A percentile compares a stretch with the other conserved stretches of the same genome.
phyloP scores from a whole-genome alignment of 164 flowering plant species.

The Amborella trichopoda region DNA sequence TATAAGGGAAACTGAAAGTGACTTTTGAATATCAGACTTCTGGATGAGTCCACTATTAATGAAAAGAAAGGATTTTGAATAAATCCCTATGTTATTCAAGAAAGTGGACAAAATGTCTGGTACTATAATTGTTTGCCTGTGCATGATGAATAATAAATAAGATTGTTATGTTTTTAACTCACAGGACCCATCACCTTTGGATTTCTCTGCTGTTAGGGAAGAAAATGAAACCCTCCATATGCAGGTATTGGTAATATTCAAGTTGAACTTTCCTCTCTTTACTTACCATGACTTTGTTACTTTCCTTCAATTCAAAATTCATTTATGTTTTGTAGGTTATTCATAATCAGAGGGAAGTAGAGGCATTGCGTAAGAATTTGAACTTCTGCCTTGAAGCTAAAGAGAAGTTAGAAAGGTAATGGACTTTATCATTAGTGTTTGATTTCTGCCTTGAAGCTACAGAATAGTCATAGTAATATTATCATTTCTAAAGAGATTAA shows the following conservation, averaged over 20 bases:
- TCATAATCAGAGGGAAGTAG: slow-evolving; percentile 74
- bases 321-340: slow-evolving; percentile 42
- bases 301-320: not conserved
- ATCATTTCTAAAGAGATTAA: not conserved
- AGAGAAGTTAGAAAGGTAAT: slow-evolving; percentile 65
- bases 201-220: slow-evolving; percentile 34
- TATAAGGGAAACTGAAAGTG: too few species aligned
- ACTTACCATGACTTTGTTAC: not conserved
- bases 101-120: too few species aligned
- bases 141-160: too few species aligned
- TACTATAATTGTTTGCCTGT: too few species aligned
- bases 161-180: not conserved
- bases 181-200: slow-evolving; percentile 51
- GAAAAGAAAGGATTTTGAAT: too few species aligned
- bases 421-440: not conserved
- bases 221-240: slow-evolving; percentile 87
- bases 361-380: slow-evolving; percentile 47
- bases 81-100: too few species aligned
- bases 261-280: not conserved
- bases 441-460: not conserved
- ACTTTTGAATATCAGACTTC: too few species aligned
- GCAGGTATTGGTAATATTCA: slow-evolving; percentile 58
- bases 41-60: too few species aligned
- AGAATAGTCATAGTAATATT: not conserved
- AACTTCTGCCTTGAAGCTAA: slow-evolving; percentile 56